phyloP scores from a whole-genome alignment of 2,329 filamentous ascomycete species.

The Dendrostoma leiphaemia region DNA sequence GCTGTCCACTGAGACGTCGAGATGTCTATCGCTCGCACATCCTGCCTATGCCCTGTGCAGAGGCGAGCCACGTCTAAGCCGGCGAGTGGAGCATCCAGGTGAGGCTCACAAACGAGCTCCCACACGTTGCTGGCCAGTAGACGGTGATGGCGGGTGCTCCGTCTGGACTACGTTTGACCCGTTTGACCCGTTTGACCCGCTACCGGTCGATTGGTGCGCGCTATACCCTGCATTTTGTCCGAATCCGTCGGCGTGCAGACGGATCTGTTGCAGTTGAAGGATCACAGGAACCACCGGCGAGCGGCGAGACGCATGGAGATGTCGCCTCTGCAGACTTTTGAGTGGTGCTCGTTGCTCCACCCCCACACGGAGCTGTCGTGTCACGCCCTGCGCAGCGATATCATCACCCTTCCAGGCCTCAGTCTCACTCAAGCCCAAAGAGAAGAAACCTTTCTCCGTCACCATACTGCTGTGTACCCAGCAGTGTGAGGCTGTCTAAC shows the following conservation, averaged over 20 bases:
- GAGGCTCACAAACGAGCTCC: not conserved
- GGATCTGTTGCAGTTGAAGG: not conserved
- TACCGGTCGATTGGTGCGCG: not conserved
- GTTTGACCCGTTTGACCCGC: too few species aligned
- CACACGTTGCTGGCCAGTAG: conserved; percentile 1
- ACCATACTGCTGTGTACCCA: not conserved
- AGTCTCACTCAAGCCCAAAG: not conserved
- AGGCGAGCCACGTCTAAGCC: conserved; percentile 6
- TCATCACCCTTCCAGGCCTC: not conserved
- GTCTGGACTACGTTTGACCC: too few species aligned
- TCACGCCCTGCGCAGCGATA: not conserved
- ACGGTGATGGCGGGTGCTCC: conserved; percentile 16
- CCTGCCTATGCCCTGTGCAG: too few species aligned
- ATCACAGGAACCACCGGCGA: not conserved
- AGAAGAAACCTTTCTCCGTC: not conserved
- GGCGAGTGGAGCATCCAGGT: not conserved
- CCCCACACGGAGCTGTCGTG: not conserved
- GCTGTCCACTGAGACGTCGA: not conserved
- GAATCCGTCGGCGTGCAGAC: conserved; percentile 12
- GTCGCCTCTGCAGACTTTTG: not conserved
- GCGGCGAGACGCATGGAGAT: conserved; percentile 11
- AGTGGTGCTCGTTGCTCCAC: conserved; percentile 2
- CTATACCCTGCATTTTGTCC: conserved; percentile 3
- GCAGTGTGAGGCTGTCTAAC: conserved; percentile 1
- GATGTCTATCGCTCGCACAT: not conserved